phyloP scores from a whole-genome alignment of 352 stramenopile genomes.

The Globisporangium yorkense region DNA sequence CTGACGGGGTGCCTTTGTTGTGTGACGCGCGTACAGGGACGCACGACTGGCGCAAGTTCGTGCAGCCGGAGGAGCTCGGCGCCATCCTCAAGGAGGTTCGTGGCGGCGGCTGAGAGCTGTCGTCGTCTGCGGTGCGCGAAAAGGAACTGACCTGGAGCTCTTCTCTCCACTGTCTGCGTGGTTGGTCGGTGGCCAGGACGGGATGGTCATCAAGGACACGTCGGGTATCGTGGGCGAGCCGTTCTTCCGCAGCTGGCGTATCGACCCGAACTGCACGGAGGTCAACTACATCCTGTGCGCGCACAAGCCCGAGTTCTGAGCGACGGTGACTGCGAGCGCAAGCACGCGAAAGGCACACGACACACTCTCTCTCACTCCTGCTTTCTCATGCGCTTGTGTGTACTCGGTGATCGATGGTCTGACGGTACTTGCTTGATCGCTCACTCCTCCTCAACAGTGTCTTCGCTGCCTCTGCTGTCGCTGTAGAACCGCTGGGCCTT shows the following conservation, averaged over 20 bases:
- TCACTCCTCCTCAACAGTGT: conserved; percentile 1
- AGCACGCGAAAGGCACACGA: too few species aligned
- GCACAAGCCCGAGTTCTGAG: conserved; percentile 38
- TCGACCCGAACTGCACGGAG: conserved; percentile 62
- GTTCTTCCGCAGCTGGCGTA: conserved; percentile 65
- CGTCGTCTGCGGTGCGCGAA: not conserved
- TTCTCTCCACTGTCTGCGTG: not conserved
- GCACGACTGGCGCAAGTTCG: conserved; percentile 85
- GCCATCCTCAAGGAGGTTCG: conserved; percentile 43
- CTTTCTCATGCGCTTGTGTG: too few species aligned
- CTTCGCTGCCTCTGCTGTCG: conserved; percentile 3
- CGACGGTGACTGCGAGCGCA: not conserved
- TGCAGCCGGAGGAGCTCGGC: conserved; percentile 62
- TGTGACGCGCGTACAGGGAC: conserved; percentile 29
- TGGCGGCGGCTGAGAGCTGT: not conserved
- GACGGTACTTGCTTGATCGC: not conserved
- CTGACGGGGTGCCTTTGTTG: not conserved
- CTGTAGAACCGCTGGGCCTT: conserved; percentile 31
- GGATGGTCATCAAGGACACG: conserved; percentile 54
- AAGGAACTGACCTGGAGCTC: not conserved
- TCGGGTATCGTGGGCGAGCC: conserved; percentile 78
- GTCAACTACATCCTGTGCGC: conserved; percentile 86
- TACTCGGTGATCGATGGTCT: not conserved
- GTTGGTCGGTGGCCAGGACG: conserved; percentile 20
- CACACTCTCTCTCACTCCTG: not conserved